These are phyloP conservation scores for Alternaria brassicicola DNA, from an alignment of 2,329 filamentous ascomycete species.

Conservation along the genomic window DNA sequence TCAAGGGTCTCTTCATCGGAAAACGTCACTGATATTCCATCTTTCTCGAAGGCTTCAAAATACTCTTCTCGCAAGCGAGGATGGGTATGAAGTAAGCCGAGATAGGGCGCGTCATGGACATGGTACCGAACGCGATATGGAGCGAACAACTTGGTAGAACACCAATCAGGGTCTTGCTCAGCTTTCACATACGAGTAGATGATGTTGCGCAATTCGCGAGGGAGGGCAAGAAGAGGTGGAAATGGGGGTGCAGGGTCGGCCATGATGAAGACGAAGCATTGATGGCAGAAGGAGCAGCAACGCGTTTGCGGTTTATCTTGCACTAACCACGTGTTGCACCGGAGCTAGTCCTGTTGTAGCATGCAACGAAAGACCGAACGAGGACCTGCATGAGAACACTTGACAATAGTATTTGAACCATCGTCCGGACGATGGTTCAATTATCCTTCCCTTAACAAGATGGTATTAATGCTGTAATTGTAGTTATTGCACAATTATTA, in stretches of 20 bases:
- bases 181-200: not conserved
- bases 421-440: not conserved
- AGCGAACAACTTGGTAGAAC: not conserved
- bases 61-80: conserved; percentile 1
- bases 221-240: not conserved
- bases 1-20: not conserved
- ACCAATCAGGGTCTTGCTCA: not conserved
- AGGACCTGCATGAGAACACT: not conserved
- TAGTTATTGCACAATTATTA: not conserved
- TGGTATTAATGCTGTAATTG: not conserved
- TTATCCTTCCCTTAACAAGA: not conserved
- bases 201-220: not conserved
- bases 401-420: not conserved
- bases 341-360: not conserved
- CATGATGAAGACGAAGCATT: not conserved
- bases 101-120: not conserved
- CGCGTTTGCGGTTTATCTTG: not conserved
- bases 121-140: not conserved
- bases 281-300: not conserved
- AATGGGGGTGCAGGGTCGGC: not conserved
- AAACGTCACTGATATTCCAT: not conserved
- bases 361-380: not conserved
- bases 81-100: not conserved
- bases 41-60: not conserved
- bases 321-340: not conserved